These are phyloP conservation scores for Agaricus blazei DNA, from an alignment of 768 basidiomycete species.

Conservation along the genomic window DNA sequence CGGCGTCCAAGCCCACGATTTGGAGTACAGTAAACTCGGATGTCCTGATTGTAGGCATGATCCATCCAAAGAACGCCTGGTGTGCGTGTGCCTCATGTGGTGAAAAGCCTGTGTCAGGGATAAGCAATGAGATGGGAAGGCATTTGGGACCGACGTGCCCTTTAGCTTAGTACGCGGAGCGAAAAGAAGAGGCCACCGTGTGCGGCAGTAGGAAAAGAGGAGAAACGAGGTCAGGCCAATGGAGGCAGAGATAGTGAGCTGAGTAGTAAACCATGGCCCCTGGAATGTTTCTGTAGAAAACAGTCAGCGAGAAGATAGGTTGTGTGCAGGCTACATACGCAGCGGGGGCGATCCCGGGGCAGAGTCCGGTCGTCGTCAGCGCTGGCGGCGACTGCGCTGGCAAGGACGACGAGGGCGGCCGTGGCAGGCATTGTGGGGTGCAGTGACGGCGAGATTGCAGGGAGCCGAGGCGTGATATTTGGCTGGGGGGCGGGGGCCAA, in stretches of 20 bases:
- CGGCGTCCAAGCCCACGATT: slow-evolving; percentile 95
- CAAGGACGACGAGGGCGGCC: neutral
- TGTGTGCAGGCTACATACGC: slow-evolving; percentile 31
- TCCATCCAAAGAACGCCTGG: slow-evolving; percentile 91
- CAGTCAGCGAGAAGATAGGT: neutral
- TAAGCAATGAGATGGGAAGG: slow-evolving; percentile 4
- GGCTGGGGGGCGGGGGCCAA: neutral
- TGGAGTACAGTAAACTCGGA: slow-evolving; percentile 93
- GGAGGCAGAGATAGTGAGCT: slow-evolving; percentile 68
- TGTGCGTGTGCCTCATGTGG: slow-evolving; percentile 90
- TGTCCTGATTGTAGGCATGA: slow-evolving; percentile 83
- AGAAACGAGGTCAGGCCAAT: slow-evolving; percentile 82
- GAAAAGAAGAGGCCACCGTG: slow-evolving; percentile 85
- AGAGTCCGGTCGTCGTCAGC: slow-evolving; percentile 31
- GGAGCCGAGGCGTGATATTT: neutral
- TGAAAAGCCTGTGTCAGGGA: slow-evolving; percentile 64
- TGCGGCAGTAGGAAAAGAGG: slow-evolving; percentile 84
- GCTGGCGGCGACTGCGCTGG: neutral
- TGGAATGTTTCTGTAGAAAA: slow-evolving; percentile 61
- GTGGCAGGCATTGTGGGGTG: neutral
- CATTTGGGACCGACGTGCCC: slow-evolving; percentile 42
- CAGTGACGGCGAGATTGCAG: too few relatives aligned
- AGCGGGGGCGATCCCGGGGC: slow-evolving; percentile 65
- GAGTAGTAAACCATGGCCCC: slow-evolving; percentile 95
- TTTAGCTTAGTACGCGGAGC: slow-evolving; percentile 93